phyloP scores from a whole-genome alignment of 1,139 yeast genomes.

The Pichia sp. region DNA sequence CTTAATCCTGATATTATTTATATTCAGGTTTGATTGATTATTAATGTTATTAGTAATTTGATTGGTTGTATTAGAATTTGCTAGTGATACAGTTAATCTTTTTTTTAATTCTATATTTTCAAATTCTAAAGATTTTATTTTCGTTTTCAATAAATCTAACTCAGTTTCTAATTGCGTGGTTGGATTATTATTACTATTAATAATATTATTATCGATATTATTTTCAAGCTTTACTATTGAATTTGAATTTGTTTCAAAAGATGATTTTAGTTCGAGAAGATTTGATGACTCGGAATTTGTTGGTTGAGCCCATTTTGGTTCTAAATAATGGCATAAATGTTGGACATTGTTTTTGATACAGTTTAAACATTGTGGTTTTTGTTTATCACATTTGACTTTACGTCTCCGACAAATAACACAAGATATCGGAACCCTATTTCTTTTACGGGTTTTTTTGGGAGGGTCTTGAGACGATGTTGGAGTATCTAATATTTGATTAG shows the following conservation, averaged over 20 bases:
- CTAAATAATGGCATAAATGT: conserved; percentile 63
- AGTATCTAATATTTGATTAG: no score
- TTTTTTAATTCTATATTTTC: conserved; percentile 24
- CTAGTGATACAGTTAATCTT: neutral
- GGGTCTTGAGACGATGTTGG: no score
- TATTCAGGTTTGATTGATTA: neutral
- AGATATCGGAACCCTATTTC: conserved; percentile 41
- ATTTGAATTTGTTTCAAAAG: neutral
- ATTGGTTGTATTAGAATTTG: neutral
- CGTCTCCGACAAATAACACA: conserved; percentile 44
- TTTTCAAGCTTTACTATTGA: neutral
- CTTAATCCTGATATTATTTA: neutral
- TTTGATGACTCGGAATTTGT: no score
- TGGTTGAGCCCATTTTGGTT: conserved; percentile 47
- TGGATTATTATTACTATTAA: neutral
- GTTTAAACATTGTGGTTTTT: conserved; percentile 64
- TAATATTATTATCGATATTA: neutral
- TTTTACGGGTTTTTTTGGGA: conserved; percentile 28
- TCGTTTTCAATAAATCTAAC: conserved; percentile 18
- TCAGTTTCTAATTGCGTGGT: conserved; percentile 8
- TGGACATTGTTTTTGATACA: conserved; percentile 70
- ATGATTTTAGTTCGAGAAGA: no score
- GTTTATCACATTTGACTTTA: conserved; percentile 54
- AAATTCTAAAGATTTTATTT: conserved; percentile 26
- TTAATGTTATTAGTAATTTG: neutral